Base-by-base conservation (phyloP, 192 early-diverging fungal genomes). In the Allomyces arbusculus region DNA sequence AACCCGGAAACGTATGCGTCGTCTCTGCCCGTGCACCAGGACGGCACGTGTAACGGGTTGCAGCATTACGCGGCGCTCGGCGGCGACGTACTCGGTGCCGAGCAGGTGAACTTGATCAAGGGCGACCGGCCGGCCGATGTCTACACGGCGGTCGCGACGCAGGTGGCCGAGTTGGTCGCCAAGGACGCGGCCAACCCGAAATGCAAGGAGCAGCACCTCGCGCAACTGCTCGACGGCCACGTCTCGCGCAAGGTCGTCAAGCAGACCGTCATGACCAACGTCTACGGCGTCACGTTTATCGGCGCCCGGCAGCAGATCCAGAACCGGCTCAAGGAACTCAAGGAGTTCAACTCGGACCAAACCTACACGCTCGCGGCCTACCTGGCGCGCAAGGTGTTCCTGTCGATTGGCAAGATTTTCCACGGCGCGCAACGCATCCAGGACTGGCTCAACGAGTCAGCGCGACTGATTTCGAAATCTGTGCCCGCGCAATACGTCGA, bases 251-350 rank as follows among this genome's bases (percentile, higher is more conserved):
- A 95, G 78, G 82, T 99, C 50, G 91, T 99, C 64, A 99, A 99
- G 77, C 93, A 99, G 69, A 94, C 95, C 0, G 94, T 99, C 68
- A 99, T 99, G 95, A 99, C 95, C 63, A 95, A 94, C 71, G 93
- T 94, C 6, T 99, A 99, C 63, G 95, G 95, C 28, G 95, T 99
- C 63, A 99, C 95, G 1, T 89, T 94, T 69, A 79, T 99, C 24
- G 95, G 95, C 33, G 95, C 95, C 7, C 76, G 84, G 44, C 76
- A 78, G 11, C 95, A 98, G 77, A 92, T 98, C 66, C 77, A 79
- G 24, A 85, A 83, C 44, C 82, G 93, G 24, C 72, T 98, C 45
- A 85, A 82, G 70, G 95, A 98, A 71, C 72, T 80, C 19, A 77
- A 80, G 28, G 83, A 82, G 69, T 77, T 94, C 25, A 76, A 86